These are phyloP conservation scores for Helotiales sp. DNA, from an alignment of 2,329 filamentous ascomycete species.

Conservation along the genomic window DNA sequence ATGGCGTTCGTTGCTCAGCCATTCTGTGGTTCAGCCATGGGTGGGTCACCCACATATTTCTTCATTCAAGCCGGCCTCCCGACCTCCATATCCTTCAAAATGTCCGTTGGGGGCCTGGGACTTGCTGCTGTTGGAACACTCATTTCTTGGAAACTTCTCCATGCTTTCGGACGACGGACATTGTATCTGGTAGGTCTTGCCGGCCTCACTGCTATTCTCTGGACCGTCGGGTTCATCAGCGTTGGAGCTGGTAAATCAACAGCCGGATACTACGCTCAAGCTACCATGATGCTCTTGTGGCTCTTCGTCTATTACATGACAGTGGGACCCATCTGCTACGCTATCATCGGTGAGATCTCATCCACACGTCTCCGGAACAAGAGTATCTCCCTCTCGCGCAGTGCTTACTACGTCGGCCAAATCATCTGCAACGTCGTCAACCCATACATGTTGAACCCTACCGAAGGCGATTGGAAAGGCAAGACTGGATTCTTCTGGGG, in stretches of 20 bases:
- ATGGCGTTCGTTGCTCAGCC: slow-evolving; percentile 51
- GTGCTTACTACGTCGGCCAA: slow-evolving; percentile 65
- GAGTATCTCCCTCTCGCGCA: slow-evolving; percentile 82
- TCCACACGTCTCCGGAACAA: slow-evolving; percentile 87
- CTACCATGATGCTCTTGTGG: slow-evolving; percentile 56
- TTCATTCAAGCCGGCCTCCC: slow-evolving; percentile 60
- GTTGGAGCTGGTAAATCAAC: background rate
- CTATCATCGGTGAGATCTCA: slow-evolving; percentile 80
- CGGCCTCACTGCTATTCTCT: slow-evolving; percentile 50
- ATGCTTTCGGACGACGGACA: slow-evolving; percentile 53
- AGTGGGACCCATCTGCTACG: slow-evolving; percentile 87
- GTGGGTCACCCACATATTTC: slow-evolving; percentile 65
- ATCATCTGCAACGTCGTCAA: slow-evolving; percentile 52
- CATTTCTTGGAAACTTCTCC: slow-evolving; percentile 53
- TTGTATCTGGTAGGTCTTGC: slow-evolving; percentile 55
- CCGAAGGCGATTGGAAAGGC: slow-evolving; percentile 84
- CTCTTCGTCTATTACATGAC: slow-evolving; percentile 81
- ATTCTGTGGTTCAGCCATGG: slow-evolving; percentile 62
- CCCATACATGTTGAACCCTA: slow-evolving; percentile 73
- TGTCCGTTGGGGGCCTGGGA: slow-evolving; percentile 53
- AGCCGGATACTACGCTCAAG: slow-evolving; percentile 46
- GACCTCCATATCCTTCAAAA: slow-evolving; percentile 54
- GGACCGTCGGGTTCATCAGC: slow-evolving; percentile 49
- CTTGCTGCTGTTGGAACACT: slow-evolving; percentile 57
- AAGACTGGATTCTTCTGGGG: slow-evolving; percentile 87